Conservation (phyloP, 345 rosid genomes). For the Arabis alpina region DNA sequence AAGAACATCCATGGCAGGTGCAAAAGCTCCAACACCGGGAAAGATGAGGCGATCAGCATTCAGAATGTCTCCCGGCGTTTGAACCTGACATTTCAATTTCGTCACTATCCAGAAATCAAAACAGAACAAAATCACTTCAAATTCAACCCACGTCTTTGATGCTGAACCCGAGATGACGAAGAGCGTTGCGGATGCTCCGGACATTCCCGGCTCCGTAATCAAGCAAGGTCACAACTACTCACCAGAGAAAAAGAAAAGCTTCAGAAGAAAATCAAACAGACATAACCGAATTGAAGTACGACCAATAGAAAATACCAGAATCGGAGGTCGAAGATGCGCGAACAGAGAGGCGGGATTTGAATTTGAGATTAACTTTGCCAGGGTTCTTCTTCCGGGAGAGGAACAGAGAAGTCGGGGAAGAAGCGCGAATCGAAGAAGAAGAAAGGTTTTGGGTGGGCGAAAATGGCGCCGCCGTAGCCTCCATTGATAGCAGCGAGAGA, state of each 20-base stretch:
- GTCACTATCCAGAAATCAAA: no score
- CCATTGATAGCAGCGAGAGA: slow-evolving; percentile 35
- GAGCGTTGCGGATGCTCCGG: slow-evolving; percentile 84
- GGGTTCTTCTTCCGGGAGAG: slow-evolving; percentile 29
- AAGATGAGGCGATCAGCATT: slow-evolving; percentile 81
- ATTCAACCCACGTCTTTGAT: slow-evolving; percentile 78
- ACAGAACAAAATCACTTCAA: no score
- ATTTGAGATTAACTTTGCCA: slow-evolving; percentile 42
- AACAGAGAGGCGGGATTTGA: slow-evolving; percentile 55
- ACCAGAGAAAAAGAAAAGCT: slow-evolving; percentile 7
- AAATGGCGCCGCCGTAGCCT: slow-evolving; percentile 42
- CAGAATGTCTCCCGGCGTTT: slow-evolving; percentile 75
- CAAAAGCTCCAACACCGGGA: slow-evolving; percentile 96
- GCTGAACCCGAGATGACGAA: slow-evolving; percentile 71
- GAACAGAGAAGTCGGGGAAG: slow-evolving; percentile 45
- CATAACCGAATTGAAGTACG: background rate
- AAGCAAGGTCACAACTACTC: slow-evolving; percentile 76
- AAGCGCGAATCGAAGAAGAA: slow-evolving; percentile 11
- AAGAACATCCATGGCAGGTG: slow-evolving; percentile 92
- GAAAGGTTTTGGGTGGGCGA: slow-evolving; percentile 20
- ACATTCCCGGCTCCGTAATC: slow-evolving; percentile 98
- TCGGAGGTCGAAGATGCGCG: slow-evolving; percentile 63
- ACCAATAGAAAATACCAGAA: slow-evolving; percentile 52
- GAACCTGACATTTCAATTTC: slow-evolving; percentile 54
- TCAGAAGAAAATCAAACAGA: background rate